phyloP scores from a whole-genome alignment of 768 basidiomycete species.

The Cystofilobasidium capitatum region DNA sequence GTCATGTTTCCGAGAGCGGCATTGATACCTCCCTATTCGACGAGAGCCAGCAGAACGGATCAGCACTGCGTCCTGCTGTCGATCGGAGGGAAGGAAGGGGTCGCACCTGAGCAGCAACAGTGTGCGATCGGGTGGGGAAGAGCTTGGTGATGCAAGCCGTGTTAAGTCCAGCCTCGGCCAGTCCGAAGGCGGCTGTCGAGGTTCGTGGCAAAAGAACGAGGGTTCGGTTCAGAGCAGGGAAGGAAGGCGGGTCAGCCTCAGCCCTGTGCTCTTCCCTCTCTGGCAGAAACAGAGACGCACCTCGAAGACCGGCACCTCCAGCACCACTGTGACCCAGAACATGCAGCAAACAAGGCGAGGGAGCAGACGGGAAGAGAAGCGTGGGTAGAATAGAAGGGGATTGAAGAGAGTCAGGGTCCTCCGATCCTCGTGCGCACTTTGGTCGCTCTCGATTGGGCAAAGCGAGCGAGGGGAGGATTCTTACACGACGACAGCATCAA shows the following conservation, averaged over 20 bases:
- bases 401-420: background rate
- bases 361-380: conserved; percentile 27
- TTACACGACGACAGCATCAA: conserved; percentile 96
- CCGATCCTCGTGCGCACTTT: background rate
- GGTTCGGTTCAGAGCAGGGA: background rate
- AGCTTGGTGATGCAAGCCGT: conserved; percentile 99
- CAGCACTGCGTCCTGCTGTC: background rate
- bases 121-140: conserved; percentile 96
- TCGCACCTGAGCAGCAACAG: conserved; percentile 87
- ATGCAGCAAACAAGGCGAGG: background rate
- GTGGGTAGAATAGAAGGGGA: background rate
- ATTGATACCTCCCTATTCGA: conserved; percentile 76
- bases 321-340: too few species aligned
- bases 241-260: conserved; percentile 1
- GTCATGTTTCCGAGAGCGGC: conserved; percentile 99
- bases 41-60: background rate
- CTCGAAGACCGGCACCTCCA: conserved; percentile 94
- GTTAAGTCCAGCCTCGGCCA: conserved; percentile 91
- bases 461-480: conserved; percentile 33
- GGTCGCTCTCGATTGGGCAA: background rate
- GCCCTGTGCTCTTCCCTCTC: too few species aligned
- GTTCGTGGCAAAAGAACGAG: background rate
- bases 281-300: conserved; percentile 58
- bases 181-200: conserved; percentile 15
- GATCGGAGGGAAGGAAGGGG: background rate